These are phyloP conservation scores for Megacollybia platyphylla DNA, from an alignment of 1,284 basidiomycete genomes.

Conservation along the genomic window DNA sequence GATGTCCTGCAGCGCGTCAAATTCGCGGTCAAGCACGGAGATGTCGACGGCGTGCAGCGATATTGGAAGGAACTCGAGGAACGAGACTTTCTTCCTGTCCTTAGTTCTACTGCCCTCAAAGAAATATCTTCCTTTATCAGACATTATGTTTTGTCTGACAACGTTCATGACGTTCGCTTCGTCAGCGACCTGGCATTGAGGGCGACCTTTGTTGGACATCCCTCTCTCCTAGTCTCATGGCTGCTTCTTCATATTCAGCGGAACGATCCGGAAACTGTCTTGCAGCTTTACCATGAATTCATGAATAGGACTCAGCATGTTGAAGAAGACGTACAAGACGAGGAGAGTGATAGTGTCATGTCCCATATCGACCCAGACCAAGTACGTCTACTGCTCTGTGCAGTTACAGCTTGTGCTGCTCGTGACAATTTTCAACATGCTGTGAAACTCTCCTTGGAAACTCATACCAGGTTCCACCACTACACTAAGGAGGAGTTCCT, in stretches of 20 bases:
- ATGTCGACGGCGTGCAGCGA: not conserved
- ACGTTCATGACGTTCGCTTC: constrained; percentile 1
- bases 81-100: not conserved
- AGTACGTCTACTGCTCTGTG: constrained; percentile 32
- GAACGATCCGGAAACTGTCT: constrained; percentile 24
- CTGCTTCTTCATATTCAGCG: constrained; percentile 33
- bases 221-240: constrained; percentile 33
- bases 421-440: constrained; percentile 39
- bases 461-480: constrained; percentile 21
- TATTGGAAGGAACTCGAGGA: not conserved
- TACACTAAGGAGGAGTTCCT: constrained; percentile 23
- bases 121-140: not conserved
- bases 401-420: constrained; percentile 46
- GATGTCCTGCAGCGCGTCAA: not conserved
- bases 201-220: constrained; percentile 26
- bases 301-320: constrained; percentile 14
- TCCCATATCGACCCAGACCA: constrained; percentile 12
- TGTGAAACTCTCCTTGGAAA: constrained; percentile 25
- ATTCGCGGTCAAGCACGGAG: not conserved
- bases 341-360: constrained; percentile 6
- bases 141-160: not conserved
- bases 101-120: not conserved
- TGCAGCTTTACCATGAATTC: constrained; percentile 35
- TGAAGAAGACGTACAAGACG: constrained; percentile 12
- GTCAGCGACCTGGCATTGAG: constrained; percentile 35